phyloP scores from a whole-genome alignment of 495 filamentous ascomycete genomes.

The Recurvomyces mirabilis region DNA sequence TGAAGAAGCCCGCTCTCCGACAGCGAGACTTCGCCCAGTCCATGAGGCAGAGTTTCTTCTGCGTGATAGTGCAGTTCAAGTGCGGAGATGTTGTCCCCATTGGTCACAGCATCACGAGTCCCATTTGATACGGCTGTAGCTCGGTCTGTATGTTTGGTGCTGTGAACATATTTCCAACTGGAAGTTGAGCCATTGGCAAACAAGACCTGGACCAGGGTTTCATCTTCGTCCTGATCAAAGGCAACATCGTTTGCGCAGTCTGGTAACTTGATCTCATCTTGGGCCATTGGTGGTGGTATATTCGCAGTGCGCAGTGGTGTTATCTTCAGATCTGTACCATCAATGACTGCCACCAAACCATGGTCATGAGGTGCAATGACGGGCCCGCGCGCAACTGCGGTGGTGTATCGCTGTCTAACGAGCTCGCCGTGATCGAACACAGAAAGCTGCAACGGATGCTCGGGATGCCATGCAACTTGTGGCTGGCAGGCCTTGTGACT shows the following conservation, averaged over 20 bases:
- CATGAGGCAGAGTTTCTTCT: background rate
- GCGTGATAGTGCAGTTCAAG: too few relatives aligned
- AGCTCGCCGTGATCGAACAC: slow-evolving; percentile 4
- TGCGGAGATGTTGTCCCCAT: background rate
- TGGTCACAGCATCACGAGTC: background rate
- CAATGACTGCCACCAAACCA: slow-evolving; percentile 71
- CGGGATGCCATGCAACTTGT: slow-evolving; percentile 70
- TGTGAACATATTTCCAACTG: slow-evolving; percentile 49
- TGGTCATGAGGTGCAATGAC: slow-evolving; percentile 61
- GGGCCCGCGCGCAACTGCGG: slow-evolving; percentile 56
- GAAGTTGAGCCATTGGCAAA: slow-evolving; percentile 47
- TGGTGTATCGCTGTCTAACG: slow-evolving; percentile 34
- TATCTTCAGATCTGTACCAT: slow-evolving; percentile 55
- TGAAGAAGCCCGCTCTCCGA: slow-evolving; percentile 56
- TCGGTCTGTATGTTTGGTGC: slow-evolving; percentile 8
- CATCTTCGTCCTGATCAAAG: slow-evolving; percentile 53
- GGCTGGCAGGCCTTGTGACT: background rate
- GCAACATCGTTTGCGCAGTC: slow-evolving; percentile 62
- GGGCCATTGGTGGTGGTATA: slow-evolving; percentile 84
- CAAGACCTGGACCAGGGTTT: slow-evolving; percentile 60
- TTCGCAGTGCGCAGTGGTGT: slow-evolving; percentile 77
- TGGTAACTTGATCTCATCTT: slow-evolving; percentile 56
- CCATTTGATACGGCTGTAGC: background rate
- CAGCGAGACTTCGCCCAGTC: background rate
- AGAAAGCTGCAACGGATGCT: slow-evolving; percentile 59